phyloP scores from a whole-genome alignment of 164 flowering plant species.

The Euptelea pleiosperma region DNA sequence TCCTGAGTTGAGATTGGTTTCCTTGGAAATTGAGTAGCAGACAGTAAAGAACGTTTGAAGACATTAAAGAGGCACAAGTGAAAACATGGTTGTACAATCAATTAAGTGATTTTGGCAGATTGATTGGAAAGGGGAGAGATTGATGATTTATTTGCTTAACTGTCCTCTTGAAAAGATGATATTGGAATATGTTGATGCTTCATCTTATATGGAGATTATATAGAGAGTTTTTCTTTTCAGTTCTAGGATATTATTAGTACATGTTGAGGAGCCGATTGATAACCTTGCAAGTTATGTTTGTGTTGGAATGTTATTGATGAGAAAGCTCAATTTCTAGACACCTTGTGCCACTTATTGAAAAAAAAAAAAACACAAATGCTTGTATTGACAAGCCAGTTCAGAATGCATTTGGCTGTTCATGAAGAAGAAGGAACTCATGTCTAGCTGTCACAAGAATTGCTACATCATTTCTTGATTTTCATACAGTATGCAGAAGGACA shows the following conservation, averaged over 20 bases:
- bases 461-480: neutral
- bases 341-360: neutral
- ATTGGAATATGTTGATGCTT: neutral
- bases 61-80: neutral
- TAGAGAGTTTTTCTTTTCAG: neutral
- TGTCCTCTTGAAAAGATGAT: neutral
- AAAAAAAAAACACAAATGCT: neutral
- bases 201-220: neutral
- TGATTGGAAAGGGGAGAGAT: too few species aligned
- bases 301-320: neutral
- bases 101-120: neutral
- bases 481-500: neutral
- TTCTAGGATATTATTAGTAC: neutral
- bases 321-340: neutral
- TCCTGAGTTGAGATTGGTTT: conserved; percentile 1
- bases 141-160: too few species aligned
- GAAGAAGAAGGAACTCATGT: too few species aligned
- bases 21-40: neutral
- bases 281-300: neutral
- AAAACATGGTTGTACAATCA: neutral
- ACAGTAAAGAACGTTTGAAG: neutral
- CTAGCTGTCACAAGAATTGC: neutral
- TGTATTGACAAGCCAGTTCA: neutral
- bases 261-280: conserved; percentile 1
- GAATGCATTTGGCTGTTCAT: too few species aligned